Conservation (phyloP, 2,329 filamentous ascomycete genomes). For the Calonectria pseudoreteaudii region DNA sequence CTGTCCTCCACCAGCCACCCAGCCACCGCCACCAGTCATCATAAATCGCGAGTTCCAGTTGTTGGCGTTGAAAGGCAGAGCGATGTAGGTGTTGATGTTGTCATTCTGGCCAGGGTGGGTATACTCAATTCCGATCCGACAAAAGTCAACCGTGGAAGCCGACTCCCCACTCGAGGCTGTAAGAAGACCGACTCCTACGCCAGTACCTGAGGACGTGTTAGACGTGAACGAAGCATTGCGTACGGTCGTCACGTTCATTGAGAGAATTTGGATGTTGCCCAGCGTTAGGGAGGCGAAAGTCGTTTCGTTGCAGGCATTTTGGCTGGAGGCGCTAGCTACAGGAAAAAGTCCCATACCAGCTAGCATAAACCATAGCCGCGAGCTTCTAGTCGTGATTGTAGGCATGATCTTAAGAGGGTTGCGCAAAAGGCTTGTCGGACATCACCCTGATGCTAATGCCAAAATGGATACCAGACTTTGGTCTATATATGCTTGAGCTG, state of each 20-base stretch:
- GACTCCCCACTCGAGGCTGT: neutral
- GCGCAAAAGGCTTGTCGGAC: neutral
- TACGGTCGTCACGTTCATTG: neutral
- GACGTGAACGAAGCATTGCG: neutral
- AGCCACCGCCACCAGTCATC: constrained; percentile 28
- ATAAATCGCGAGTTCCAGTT: constrained; percentile 33
- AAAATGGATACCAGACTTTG: neutral
- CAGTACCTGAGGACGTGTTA: neutral
- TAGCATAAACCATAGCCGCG: neutral
- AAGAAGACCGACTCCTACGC: neutral
- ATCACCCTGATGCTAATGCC: neutral
- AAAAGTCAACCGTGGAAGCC: constrained; percentile 12
- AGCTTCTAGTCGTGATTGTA: neutral
- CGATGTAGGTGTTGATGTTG: constrained; percentile 20
- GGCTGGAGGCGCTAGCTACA: neutral
- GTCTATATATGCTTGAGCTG: neutral
- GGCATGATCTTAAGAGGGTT: neutral
- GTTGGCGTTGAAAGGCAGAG: constrained; percentile 5
- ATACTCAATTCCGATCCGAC: constrained; percentile 22
- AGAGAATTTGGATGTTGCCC: neutral
- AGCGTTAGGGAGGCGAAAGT: neutral
- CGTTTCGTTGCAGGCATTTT: neutral
- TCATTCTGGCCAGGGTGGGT: constrained; percentile 33
- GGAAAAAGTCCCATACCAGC: neutral
- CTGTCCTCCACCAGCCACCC: constrained; percentile 22